Conservation (phyloP, 352 stramenopile species). For the Phytophthora sojae region DNA sequence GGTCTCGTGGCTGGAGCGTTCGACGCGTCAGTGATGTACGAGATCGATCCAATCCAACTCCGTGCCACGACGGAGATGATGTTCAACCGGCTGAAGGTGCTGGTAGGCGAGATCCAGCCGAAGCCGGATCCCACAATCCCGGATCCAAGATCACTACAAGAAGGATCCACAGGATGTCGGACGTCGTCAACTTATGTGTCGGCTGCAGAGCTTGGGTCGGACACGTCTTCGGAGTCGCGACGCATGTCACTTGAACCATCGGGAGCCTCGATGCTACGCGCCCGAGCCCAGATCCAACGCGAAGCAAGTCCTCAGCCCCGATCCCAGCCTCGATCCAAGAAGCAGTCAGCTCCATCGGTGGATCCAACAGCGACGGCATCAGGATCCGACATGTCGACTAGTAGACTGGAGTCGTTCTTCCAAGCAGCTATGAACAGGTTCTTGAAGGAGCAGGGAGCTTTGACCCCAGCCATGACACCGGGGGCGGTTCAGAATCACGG, state of each 20-base stretch:
- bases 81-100: background rate
- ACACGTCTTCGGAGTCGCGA: background rate
- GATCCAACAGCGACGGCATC: background rate
- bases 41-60: too few relatives aligned
- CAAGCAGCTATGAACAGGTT: background rate
- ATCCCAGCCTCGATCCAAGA: too few relatives aligned
- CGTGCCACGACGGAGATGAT: background rate
- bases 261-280: background rate
- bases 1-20: background rate
- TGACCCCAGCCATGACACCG: too few relatives aligned
- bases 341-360: background rate
- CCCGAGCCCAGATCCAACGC: too few relatives aligned
- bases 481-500: too few relatives aligned
- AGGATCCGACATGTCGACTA: background rate
- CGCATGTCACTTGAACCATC: background rate
- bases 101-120: background rate
- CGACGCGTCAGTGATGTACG: background rate
- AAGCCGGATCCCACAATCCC: too few relatives aligned
- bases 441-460: background rate
- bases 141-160: background rate
- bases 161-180: background rate
- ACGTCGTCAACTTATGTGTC: background rate
- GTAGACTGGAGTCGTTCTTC: background rate
- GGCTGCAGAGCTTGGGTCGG: background rate
- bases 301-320: too few relatives aligned